Conservation (phyloP, 768 basidiomycete species). For the Mrakia hoshinonis region DNA sequence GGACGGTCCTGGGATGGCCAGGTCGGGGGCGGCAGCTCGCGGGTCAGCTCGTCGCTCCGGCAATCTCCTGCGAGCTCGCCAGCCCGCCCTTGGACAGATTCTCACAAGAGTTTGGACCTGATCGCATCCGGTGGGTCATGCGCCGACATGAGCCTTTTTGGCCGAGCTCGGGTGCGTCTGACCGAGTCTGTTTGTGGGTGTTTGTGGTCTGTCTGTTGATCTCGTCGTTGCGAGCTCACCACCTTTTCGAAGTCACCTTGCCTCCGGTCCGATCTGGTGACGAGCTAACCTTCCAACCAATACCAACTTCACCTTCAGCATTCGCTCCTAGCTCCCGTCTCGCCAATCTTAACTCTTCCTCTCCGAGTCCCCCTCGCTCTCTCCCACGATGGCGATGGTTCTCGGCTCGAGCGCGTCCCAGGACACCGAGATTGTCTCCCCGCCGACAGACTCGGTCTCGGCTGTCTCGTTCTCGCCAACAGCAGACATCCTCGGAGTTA, state of each 20-base stretch:
- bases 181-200: neutral
- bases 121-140: neutral
- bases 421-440: slow-evolving; percentile 57
- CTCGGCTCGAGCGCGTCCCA: neutral
- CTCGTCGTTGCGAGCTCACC: neutral
- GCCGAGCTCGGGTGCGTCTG: too few relatives aligned
- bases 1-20: neutral
- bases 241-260: neutral
- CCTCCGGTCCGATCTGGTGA: neutral
- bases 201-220: neutral
- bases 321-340: neutral
- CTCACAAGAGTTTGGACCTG: neutral
- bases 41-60: neutral
- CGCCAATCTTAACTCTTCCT: neutral
- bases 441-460: slow-evolving; percentile 80
- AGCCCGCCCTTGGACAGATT: neutral
- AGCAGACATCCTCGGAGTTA: slow-evolving; percentile 86
- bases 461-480: slow-evolving; percentile 72
- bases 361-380: neutral
- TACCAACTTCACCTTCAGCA: neutral
- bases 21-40: neutral
- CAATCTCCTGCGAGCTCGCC: neutral
- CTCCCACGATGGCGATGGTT: neutral
- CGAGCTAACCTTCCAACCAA: neutral
- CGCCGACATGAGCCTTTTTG: neutral